A percentile compares a stretch with the other conserved stretches of the same genome.
These are phyloP conservation scores for Rutstroemia sp. DNA, from an alignment of 2,329 filamentous ascomycete genomes.

Conservation along the genomic window DNA sequence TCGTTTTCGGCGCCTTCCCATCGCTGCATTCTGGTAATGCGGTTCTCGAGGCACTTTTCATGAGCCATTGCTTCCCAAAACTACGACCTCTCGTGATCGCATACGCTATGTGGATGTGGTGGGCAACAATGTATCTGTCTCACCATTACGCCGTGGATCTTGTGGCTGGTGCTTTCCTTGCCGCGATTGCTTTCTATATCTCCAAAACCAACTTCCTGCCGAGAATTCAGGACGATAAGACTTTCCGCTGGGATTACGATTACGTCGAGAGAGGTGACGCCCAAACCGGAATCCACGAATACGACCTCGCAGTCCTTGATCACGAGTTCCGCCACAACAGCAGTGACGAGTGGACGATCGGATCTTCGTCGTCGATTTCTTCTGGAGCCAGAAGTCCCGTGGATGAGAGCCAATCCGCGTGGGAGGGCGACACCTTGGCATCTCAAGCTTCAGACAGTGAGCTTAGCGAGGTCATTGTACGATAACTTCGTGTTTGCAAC, in stretches of 20 bases:
- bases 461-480: constrained; percentile 26
- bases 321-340: constrained; percentile 36
- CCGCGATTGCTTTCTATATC: constrained; percentile 74
- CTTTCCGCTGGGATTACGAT: constrained; percentile 90
- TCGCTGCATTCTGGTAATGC: constrained; percentile 87
- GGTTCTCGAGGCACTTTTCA: constrained; percentile 83
- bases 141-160: constrained; percentile 96
- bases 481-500: constrained; percentile 10
- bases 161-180: constrained; percentile 74
- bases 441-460: constrained; percentile 29
- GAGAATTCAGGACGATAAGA: constrained; percentile 74
- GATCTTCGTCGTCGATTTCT: constrained; percentile 57
- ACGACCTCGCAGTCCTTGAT: constrained; percentile 34
- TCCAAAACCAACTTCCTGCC: constrained; percentile 76
- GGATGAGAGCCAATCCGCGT: constrained; percentile 49
- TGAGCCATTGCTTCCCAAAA: constrained; percentile 85
- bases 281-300: constrained; percentile 47
- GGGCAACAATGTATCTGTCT: constrained; percentile 96
- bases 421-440: constrained; percentile 49
- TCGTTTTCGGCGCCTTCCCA: constrained; percentile 93
- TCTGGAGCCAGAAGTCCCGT: constrained; percentile 32
- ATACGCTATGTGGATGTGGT: constrained; percentile 93
- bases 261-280: constrained; percentile 77
- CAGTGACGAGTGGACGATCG: constrained; percentile 85
- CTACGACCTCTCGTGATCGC: constrained; percentile 71